These are phyloP conservation scores for Lentinula novae-zelandiae DNA, from an alignment of 1,284 basidiomycete species.

Conservation along the genomic window DNA sequence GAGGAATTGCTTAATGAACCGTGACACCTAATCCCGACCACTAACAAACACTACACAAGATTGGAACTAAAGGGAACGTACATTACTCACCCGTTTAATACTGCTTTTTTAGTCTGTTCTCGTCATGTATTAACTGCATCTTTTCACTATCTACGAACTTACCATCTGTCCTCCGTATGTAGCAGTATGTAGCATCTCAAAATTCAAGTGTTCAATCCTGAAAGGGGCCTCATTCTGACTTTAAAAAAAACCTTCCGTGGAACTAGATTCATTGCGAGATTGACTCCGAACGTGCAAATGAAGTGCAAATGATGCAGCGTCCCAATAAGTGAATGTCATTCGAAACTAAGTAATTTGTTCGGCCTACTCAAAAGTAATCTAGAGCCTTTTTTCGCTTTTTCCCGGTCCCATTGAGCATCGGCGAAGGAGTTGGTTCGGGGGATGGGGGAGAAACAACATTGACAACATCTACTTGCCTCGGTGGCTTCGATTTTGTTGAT, in stretches of 20 bases:
- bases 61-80: background rate
- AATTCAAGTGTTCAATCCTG: background rate
- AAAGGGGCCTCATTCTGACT: no score
- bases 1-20: conserved; percentile 24
- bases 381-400: conserved; percentile 19
- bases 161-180: background rate
- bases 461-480: background rate
- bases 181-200: background rate
- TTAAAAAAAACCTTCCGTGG: background rate
- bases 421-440: conserved; percentile 4
- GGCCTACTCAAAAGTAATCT: background rate
- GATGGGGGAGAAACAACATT: background rate
- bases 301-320: conserved; percentile 15
- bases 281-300: background rate
- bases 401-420: conserved; percentile 10
- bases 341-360: background rate
- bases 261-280: background rate
- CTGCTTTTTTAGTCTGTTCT: background rate
- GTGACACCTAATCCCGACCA: background rate
- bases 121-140: background rate
- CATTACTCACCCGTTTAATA: background rate
- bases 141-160: background rate
- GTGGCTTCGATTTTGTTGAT: background rate
- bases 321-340: background rate
- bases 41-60: background rate